phyloP scores from a whole-genome alignment of 106 monocot species.

The Iris macrosiphon region DNA sequence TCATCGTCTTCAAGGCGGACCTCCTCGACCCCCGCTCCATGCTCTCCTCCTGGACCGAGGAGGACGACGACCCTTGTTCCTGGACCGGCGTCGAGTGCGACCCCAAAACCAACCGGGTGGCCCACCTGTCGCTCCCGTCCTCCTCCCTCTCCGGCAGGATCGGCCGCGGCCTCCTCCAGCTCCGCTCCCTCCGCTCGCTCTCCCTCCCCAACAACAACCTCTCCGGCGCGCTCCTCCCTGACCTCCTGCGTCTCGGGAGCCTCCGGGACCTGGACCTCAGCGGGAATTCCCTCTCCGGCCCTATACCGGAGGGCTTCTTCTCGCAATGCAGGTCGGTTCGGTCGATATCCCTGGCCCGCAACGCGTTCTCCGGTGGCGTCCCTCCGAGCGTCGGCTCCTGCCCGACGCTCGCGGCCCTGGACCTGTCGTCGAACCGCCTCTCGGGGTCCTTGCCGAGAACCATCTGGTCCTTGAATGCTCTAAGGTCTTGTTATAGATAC shows the following conservation, averaged over 20 bases:
- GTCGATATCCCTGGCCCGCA: conserved; percentile 45
- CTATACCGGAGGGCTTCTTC: conserved; percentile 55
- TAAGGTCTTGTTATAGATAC: conserved; percentile 50
- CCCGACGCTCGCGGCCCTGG: conserved; percentile 49
- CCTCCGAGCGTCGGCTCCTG: conserved; percentile 50
- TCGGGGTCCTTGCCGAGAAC: conserved; percentile 40
- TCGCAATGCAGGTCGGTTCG: conserved; percentile 49
- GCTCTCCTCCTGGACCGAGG: conserved; percentile 81
- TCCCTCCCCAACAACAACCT: conserved; percentile 67
- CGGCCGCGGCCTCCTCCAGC: conserved; percentile 69
- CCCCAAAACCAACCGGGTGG: conserved; percentile 37
- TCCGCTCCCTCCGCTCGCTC: conserved; percentile 40
- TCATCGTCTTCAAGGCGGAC: conserved; percentile 88
- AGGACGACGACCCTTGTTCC: conserved; percentile 64
- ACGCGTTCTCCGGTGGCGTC: conserved; percentile 43
- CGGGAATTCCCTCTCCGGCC: conserved; percentile 45
- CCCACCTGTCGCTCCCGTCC: conserved; percentile 33
- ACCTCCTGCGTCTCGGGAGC: conserved; percentile 30
- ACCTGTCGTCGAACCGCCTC: conserved; percentile 55
- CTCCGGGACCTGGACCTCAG: conserved; percentile 58
- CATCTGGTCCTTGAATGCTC: conserved; percentile 57
- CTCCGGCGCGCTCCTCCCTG: conserved; percentile 44
- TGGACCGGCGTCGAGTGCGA: conserved; percentile 72
- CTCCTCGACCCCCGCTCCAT: conserved; percentile 39
- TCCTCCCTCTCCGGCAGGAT: conserved; percentile 61